Evolutionary conservation across 2,329 filamentous ascomycete species (phyloP), one percentile per base, ranked within the genome.

Genomic region (Hirsutella thompsonii): DNA sequence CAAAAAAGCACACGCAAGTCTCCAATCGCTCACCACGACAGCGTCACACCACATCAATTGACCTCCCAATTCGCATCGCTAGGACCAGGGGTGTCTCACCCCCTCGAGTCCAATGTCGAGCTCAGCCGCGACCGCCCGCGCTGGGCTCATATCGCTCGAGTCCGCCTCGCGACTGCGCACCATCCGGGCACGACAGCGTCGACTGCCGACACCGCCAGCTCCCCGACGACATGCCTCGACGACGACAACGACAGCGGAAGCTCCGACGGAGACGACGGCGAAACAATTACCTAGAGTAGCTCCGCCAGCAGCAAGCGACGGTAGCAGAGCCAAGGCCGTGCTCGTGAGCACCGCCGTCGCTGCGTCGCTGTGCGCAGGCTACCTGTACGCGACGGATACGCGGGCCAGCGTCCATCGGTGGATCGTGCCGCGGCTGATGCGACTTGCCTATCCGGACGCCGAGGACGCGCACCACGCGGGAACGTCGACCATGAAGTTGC

Each of bases 381-480:
- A 81, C 57, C 60, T 83, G 47, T 87, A 87, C 54, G 62, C 68
- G n/a, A 87, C 82, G 41, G 83, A 88, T 57, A 87, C 82, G 6
- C 70, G 83, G 46, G 78, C 82, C 34, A 81, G 77, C 43, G 55
- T 80, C 44, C 82, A 89, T 59, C 74, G 72, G 52, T 85, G 76
- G 60, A 60, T 81, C 23, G 67, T 81, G 13, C 79, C 83, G 2
- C 83, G 74, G 0, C 55, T 79, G 16, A 56, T 92, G 4, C 79
- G 85, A 38, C 62, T 70, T 40, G 43, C 84, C 43, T 82, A 76
- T 58, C 71, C 81, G 4, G 84, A 92, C 52, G 83, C 83, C 43
- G 92, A 98, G 61, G 87, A 94, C 32, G 92, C 90, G n/a, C 92
- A 98, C 58, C 81, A 93, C 54, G 69, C 72, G 19, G 84, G 85